Evolutionary conservation across 2,329 filamentous ascomycete genomes (phyloP), one percentile per base, ranked within the genome.

Genomic region (Aspergillus latus): DNA sequence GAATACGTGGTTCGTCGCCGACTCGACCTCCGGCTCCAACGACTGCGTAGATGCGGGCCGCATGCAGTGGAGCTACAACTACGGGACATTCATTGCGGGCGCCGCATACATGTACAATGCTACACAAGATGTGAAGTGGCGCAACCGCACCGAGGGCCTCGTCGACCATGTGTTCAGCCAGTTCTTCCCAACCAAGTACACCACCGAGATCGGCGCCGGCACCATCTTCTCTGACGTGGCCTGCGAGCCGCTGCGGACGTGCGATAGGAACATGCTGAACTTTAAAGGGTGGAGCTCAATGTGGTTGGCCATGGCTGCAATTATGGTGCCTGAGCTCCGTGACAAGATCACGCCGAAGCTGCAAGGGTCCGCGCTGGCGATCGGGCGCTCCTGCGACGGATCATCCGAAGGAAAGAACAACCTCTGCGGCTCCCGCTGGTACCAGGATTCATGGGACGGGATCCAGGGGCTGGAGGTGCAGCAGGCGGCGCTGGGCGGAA

Each of bases 281-380:
- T 90, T 87, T 80, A 89, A 89, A 73, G 86, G 86, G 42, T 87
- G 55, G 55, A 85, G 62, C 11, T 80, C 84, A 64, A 81, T 86
- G 42, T 88, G 85, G 84, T 74, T 89, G 62, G 78, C 83, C 2
- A 77, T 81, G 26, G 78, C 82, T 1, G 81, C 82, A 2, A 79
- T 85, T 62, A 57, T 89, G 13, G 86, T 82, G 0, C 86, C 87
- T 0, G 79, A 78, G 52, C 84, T 81, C 1, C 66, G 68, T 21
- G 71, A 78, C 0, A 73, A 66, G 32, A 84, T 90, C 61, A 72
- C 82, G 56, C 80, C 83, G 1, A 78, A 82, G 28, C 75, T 90
- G 8, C 72, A 75, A 48, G 80, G 72, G 0, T 87, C 85, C 1
- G 76, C 86, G 2, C 58, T 76, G 52, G 85, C 80, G 0, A 87